Conservation (phyloP, 768 basidiomycete genomes). For the Nidularia pulvinata region DNA sequence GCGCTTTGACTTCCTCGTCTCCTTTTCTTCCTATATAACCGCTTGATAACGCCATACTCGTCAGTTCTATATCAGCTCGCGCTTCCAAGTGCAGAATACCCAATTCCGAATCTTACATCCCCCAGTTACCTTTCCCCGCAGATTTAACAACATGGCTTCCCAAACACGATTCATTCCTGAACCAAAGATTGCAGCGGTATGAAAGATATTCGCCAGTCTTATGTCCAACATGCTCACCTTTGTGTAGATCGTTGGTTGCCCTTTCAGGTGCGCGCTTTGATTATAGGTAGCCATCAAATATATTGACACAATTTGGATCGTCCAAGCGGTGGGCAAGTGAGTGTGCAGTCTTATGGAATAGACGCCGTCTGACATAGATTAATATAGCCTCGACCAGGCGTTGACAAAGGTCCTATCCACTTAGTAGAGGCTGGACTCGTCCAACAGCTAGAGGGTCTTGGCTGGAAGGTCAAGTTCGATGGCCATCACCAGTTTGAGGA, state of each 20-base stretch:
- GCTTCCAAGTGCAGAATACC: too few relatives aligned
- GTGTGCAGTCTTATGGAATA: conserved; percentile 9
- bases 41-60: too few relatives aligned
- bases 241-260: conserved; percentile 87
- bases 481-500: conserved; percentile 91
- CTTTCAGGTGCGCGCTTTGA: conserved; percentile 74
- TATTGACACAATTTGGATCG: conserved; percentile 3
- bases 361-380: background rate
- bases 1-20: too few relatives aligned
- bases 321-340: conserved; percentile 65
- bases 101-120: background rate
- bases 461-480: conserved; percentile 90
- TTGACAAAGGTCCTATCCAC: conserved; percentile 87
- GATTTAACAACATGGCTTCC: conserved; percentile 18
- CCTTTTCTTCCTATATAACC: too few relatives aligned
- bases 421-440: conserved; percentile 88
- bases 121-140: conserved; percentile 1
- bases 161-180: conserved; percentile 51
- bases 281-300: conserved; percentile 2
- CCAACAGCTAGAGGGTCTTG: conserved; percentile 72
- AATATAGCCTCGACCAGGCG: conserved; percentile 69
- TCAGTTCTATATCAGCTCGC: too few relatives aligned
- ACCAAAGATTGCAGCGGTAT: conserved; percentile 79
- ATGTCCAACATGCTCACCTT: conserved; percentile 2
- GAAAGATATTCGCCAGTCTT: conserved; percentile 22